A percentile compares a stretch with the other conserved stretches of the same genome.
Evolutionary conservation across 345 rosid species (phyloP).

Genomic region (Eucalyptus shirleyi): DNA sequence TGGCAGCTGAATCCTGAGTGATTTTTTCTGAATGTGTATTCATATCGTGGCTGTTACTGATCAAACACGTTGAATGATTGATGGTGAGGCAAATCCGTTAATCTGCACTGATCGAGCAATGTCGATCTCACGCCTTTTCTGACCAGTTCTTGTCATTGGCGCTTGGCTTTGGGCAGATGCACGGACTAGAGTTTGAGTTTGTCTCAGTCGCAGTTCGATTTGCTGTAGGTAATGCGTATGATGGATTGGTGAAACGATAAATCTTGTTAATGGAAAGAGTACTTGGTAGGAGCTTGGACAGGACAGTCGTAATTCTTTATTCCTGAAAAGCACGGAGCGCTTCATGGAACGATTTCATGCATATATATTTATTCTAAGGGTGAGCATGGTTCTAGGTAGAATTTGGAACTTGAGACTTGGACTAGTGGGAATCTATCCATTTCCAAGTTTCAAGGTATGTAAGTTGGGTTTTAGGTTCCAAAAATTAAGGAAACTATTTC

Average conservation of each 20-base stretch:
- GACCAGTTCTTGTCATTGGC: not conserved
- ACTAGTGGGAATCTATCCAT: rapidly evolving
- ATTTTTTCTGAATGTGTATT: not conserved
- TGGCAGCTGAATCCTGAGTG: not conserved
- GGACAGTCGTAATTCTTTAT: not conserved
- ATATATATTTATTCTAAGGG: rapidly evolving
- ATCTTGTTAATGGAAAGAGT: not conserved
- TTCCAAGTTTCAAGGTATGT: too few relatives aligned
- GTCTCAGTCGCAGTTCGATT: not conserved
- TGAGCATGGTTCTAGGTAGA: rapidly evolving
- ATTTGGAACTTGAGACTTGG: too few relatives aligned
- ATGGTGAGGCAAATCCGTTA: not conserved
- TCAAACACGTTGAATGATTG: not conserved
- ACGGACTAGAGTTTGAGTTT: not conserved
- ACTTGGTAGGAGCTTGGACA: not conserved
- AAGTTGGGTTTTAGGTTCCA: rapidly evolving
- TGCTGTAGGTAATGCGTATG: not conserved
- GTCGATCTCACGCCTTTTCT: not conserved
- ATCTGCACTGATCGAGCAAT: not conserved
- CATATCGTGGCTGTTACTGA: not conserved
- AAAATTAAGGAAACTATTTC: rapidly evolving
- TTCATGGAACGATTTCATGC: too few relatives aligned
- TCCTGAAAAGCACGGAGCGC: not conserved
- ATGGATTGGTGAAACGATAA: not conserved
- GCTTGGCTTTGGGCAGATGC: not conserved